Evolutionary conservation across 768 basidiomycete genomes (phyloP).

Genomic region (Pleurotus giganteus): DNA sequence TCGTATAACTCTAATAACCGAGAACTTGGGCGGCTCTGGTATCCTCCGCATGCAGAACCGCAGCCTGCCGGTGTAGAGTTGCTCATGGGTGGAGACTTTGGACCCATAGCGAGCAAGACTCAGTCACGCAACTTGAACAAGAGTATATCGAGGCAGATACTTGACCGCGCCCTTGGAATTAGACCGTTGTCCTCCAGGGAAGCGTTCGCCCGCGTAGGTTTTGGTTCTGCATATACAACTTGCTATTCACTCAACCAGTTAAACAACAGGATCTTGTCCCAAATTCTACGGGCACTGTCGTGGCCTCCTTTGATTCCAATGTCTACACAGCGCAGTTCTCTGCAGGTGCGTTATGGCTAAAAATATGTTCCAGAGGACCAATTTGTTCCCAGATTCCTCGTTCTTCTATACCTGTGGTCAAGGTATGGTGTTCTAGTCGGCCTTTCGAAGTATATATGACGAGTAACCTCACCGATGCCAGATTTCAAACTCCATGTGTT

Average conservation of each 20-base stretch:
- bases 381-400: constrained; percentile 58
- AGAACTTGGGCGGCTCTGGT: constrained; percentile 22
- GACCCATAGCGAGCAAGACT: constrained; percentile 53
- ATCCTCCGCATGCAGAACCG: constrained; percentile 48
- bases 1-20: constrained; percentile 30
- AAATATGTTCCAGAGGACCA: background rate
- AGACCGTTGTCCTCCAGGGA: constrained; percentile 42
- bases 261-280: constrained; percentile 63
- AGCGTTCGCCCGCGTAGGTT: constrained; percentile 52
- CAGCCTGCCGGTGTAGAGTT: constrained; percentile 63
- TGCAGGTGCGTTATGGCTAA: constrained; percentile 40
- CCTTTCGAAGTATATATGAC: background rate
- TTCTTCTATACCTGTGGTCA: constrained; percentile 94
- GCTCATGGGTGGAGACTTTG: constrained; percentile 79
- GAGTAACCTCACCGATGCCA: constrained; percentile 23
- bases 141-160: constrained; percentile 50
- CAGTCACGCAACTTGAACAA: constrained; percentile 32
- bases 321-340: constrained; percentile 88
- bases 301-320: constrained; percentile 69
- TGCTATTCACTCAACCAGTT: constrained; percentile 10
- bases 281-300: constrained; percentile 77
- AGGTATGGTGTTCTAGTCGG: constrained; percentile 45
- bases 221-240: background rate
- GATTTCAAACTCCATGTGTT: constrained; percentile 92
- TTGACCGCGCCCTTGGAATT: constrained; percentile 36